Percentiles rank a stretch among this genome's conserved stretches.
These are phyloP conservation scores for Kregervanrija pseudodelftensis DNA, from an alignment of 805 yeast genomes.

Conservation along the genomic window DNA sequence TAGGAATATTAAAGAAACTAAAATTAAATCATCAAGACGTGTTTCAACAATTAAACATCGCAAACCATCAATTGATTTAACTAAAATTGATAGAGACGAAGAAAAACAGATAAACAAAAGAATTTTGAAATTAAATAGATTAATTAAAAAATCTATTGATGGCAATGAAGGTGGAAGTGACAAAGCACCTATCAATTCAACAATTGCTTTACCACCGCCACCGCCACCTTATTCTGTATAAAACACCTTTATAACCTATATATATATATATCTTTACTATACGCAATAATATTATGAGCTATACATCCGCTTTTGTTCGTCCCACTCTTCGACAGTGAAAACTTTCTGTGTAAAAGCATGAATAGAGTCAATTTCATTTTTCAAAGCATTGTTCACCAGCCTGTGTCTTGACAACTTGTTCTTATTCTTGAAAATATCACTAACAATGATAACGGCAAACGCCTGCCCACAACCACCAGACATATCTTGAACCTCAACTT, in stretches of 20 bases:
- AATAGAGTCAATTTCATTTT: slow-evolving; percentile 77
- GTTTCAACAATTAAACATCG: too few relatives aligned
- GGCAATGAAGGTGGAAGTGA: not conserved
- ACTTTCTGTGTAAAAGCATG: slow-evolving; percentile 96
- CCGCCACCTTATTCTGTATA: slow-evolving; percentile 21
- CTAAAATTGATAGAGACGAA: slow-evolving; percentile 18
- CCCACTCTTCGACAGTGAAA: slow-evolving; percentile 88
- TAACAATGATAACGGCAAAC: slow-evolving; percentile 84
- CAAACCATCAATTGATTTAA: too few relatives aligned
- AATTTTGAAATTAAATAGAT: slow-evolving; percentile 20
- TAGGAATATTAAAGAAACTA: too few relatives aligned
- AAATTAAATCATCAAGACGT: too few relatives aligned
- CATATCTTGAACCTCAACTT: slow-evolving; percentile 70
- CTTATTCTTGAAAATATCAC: slow-evolving; percentile 64
- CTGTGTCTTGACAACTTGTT: slow-evolving; percentile 83
- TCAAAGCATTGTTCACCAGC: slow-evolving; percentile 69
- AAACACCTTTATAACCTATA: slow-evolving; percentile 1
- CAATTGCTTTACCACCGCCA: slow-evolving; percentile 5
- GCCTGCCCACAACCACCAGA: slow-evolving; percentile 98
- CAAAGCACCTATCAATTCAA: not conserved
- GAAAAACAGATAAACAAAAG: slow-evolving; percentile 19
- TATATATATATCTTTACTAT: not conserved
- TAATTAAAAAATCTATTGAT: slow-evolving; percentile 13
- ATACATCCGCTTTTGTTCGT: slow-evolving; percentile 27
- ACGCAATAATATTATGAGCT: slow-evolving; percentile 1